Evolutionary conservation across 345 rosid genomes (phyloP), one percentile per base, ranked within the genome.

Genomic region (Capsella bursapastoris): DNA sequence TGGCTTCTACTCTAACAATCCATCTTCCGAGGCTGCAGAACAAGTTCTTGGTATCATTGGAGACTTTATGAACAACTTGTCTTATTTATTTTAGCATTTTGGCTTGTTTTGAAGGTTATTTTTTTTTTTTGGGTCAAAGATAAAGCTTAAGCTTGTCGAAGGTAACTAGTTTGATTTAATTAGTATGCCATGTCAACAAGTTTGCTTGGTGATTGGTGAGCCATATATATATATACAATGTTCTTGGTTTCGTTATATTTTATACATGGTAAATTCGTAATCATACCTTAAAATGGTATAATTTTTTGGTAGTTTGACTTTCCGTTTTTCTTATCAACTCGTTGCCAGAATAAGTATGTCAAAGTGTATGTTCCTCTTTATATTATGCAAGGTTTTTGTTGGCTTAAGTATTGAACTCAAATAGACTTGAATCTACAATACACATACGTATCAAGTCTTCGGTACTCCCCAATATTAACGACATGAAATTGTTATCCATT

Each of bases 1-100:
- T 57, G 98, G 96, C 8, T 92, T 85, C 79, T 90, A 82, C 86
- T 82, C 79, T 3, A 71, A 85, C 27, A 68, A 84, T 28, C 91
- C 96, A 1, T 81, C 81, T 81, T 90, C 95, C 0, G 71, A 86
- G 4, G 64, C 60, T 32, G 63, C 85, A 1, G 41, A 74, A 65
- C 41, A 79, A 53, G 78, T 89, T 25, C 59, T 90, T 9, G 72
- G 78, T 57, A 14, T 78, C 44, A 74, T 92, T 31, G 67, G 44
- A 7, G 68, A 64, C 8, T 92, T 92, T 75, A 82, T 88, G 74
- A 9, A 59, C 40, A 51, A 77, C 10, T 78, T 79, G 57, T 83
- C 82, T 55, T 44, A 27, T 22, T 44, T 29, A 32, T 37, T 22
- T 61, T 76, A 63, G 79, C 57, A 76, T 76, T 61, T 67, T 22